phyloP scores from a whole-genome alignment of 2,329 filamentous ascomycete species.

The Rhynchosporium graminicola region DNA sequence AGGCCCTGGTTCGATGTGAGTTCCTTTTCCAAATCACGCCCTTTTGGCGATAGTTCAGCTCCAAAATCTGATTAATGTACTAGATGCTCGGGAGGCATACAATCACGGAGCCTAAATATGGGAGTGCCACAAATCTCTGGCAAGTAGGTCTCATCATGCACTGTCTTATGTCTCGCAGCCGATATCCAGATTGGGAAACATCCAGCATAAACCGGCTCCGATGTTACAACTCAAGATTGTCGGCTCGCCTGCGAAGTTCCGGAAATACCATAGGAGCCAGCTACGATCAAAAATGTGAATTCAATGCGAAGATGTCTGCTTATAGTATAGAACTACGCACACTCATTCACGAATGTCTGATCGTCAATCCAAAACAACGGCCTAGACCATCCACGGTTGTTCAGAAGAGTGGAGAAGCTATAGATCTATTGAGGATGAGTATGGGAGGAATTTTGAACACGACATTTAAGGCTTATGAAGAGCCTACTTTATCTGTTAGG shows the following conservation, averaged over 20 bases:
- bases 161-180: slow-evolving; percentile 11
- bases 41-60: background rate
- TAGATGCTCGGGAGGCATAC: background rate
- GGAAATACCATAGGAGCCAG: slow-evolving; percentile 10
- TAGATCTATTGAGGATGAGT: background rate
- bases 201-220: slow-evolving; percentile 1
- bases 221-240: slow-evolving; percentile 17
- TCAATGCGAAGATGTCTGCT: background rate
- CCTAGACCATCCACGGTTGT: background rate
- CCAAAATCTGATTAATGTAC: background rate
- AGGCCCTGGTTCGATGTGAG: slow-evolving; percentile 10
- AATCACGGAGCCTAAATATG: background rate
- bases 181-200: slow-evolving; percentile 2
- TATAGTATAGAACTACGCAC: slow-evolving; percentile 17
- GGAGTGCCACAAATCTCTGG: slow-evolving; percentile 22
- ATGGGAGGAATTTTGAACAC: background rate
- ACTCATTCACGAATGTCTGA: slow-evolving; percentile 16
- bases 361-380: slow-evolving; percentile 6
- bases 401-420: background rate
- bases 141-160: slow-evolving; percentile 23
- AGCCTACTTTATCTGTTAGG: slow-evolving; percentile 9
- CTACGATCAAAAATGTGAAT: slow-evolving; percentile 8
- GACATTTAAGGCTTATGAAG: background rate
- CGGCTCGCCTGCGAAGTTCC: background rate
- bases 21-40: background rate